Conservation (phyloP, 768 basidiomycete genomes). For the Solioccasus polychromus region DNA sequence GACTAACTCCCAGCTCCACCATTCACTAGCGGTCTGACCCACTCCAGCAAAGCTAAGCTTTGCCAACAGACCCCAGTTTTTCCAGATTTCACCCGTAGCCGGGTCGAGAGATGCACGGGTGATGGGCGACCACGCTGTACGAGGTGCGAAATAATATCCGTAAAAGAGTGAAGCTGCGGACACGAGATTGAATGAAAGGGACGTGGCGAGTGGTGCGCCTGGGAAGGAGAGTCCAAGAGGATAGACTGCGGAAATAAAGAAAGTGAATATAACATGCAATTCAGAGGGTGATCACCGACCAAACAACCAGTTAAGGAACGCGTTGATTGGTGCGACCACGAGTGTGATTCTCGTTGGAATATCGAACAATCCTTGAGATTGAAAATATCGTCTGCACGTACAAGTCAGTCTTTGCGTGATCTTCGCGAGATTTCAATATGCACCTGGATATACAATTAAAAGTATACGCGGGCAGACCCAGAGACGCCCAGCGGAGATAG, state of each 20-base stretch:
- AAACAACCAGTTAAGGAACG: slow-evolving; percentile 78
- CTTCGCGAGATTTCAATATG: background rate
- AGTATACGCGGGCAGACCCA: slow-evolving; percentile 77
- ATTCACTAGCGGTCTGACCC: slow-evolving; percentile 81
- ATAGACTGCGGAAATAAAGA: slow-evolving; percentile 24
- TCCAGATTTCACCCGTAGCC: slow-evolving; percentile 59
- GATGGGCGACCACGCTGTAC: slow-evolving; percentile 70
- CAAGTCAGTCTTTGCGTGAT: background rate
- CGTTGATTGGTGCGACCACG: slow-evolving; percentile 83
- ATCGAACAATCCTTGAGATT: slow-evolving; percentile 82
- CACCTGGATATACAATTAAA: slow-evolving; percentile 56
- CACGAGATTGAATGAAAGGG: slow-evolving; percentile 87
- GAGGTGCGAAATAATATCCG: slow-evolving; percentile 56
- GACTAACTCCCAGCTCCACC: slow-evolving; percentile 96
- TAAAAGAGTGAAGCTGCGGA: slow-evolving; percentile 59
- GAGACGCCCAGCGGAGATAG: slow-evolving; percentile 72
- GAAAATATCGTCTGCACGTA: slow-evolving; percentile 47
- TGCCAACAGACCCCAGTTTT: slow-evolving; percentile 62
- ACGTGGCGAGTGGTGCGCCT: slow-evolving; percentile 89
- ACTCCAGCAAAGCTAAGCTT: slow-evolving; percentile 82
- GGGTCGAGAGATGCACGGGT: slow-evolving; percentile 37
- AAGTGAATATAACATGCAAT: slow-evolving; percentile 1
- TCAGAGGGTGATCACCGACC: slow-evolving; percentile 41
- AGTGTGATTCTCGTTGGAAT: slow-evolving; percentile 83
- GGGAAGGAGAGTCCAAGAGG: slow-evolving; percentile 81